Conservation (phyloP, 768 basidiomycete species). For the Serendipita sp. region DNA sequence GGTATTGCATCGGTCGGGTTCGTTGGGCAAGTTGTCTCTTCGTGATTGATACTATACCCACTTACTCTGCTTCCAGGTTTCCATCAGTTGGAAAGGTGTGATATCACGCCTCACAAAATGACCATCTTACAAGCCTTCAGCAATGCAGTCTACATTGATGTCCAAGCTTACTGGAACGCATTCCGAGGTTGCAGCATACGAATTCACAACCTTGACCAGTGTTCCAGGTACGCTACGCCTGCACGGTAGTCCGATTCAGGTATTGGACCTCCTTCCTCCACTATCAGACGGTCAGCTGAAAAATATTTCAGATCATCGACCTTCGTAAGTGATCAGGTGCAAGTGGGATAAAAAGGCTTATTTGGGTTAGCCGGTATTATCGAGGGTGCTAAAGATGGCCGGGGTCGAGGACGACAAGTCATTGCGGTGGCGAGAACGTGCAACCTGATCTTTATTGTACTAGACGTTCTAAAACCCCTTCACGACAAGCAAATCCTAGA, state of each 20-base stretch:
- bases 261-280: slow-evolving; percentile 40
- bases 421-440: slow-evolving; percentile 84
- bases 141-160: slow-evolving; percentile 71
- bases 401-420: slow-evolving; percentile 91
- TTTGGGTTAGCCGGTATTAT: slow-evolving; percentile 70
- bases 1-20: slow-evolving; percentile 25
- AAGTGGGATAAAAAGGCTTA: background rate
- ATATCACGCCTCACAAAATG: slow-evolving; percentile 7
- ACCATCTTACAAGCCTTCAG: background rate
- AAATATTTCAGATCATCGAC: slow-evolving; percentile 14
- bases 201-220: slow-evolving; percentile 91
- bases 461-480: slow-evolving; percentile 96
- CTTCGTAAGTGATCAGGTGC: slow-evolving; percentile 10
- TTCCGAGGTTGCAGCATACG: slow-evolving; percentile 89
- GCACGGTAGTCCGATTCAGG: slow-evolving; percentile 92
- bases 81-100: slow-evolving; percentile 86
- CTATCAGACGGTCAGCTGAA: background rate
- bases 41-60: background rate
- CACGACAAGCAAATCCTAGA: slow-evolving; percentile 89
- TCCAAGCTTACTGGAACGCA: slow-evolving; percentile 93
- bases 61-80: slow-evolving; percentile 27
- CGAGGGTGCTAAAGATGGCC: slow-evolving; percentile 91
- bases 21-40: slow-evolving; percentile 6
- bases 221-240: slow-evolving; percentile 90
- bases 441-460: slow-evolving; percentile 94